Evolutionary conservation across 2,329 filamentous ascomycete genomes (phyloP).

Genomic region (Fusarium sp.): DNA sequence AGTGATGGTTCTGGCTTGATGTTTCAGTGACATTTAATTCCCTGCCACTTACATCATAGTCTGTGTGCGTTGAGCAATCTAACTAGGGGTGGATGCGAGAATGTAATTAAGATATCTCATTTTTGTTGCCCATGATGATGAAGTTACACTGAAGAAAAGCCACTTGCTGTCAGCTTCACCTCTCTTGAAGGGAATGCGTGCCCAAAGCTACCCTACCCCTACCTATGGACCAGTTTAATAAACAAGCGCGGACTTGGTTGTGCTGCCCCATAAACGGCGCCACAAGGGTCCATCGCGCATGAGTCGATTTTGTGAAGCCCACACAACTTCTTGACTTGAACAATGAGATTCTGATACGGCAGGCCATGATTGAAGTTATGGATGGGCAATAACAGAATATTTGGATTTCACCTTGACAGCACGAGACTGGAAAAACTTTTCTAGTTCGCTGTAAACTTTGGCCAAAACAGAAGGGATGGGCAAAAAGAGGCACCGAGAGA

Average conservation of each 20-base stretch:
- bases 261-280: slow-evolving; percentile 29
- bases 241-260: slow-evolving; percentile 6
- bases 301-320: slow-evolving; percentile 34
- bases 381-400: not conserved
- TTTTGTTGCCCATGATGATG: not conserved
- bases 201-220: not conserved
- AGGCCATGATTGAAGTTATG: not conserved
- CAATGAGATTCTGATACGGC: not conserved
- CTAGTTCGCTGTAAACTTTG: not conserved
- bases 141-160: not conserved
- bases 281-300: slow-evolving; percentile 33
- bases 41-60: slow-evolving; percentile 30
- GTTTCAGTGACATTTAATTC: slow-evolving; percentile 17
- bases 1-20: not conserved
- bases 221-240: not conserved
- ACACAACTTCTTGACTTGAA: not conserved
- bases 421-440: slow-evolving; percentile 6
- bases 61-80: not conserved
- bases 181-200: not conserved
- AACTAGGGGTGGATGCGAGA: not conserved
- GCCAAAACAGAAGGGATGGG: slow-evolving; percentile 20
- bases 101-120: not conserved
- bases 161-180: not conserved
- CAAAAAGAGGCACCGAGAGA: not conserved
- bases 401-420: not conserved